A percentile compares a stretch with the other conserved stretches of the same genome.
Conservation (phyloP, 495 filamentous ascomycete genomes). For the Aspergillus nanangensis region DNA sequence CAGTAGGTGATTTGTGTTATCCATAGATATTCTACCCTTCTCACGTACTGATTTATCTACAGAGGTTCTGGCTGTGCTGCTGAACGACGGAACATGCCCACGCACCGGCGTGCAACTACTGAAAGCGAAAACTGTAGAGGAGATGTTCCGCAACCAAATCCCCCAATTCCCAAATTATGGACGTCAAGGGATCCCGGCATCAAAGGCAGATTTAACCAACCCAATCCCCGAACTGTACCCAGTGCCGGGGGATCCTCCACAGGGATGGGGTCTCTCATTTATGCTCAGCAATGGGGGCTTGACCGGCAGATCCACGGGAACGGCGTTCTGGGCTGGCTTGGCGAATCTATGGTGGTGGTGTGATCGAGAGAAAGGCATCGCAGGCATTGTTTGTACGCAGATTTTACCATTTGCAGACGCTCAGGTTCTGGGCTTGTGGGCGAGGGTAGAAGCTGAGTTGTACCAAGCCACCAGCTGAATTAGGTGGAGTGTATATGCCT, state of each 20-base stretch:
- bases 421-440: too few species aligned
- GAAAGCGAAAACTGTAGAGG: slow-evolving; percentile 39
- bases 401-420: slow-evolving; percentile 54
- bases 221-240: slow-evolving; percentile 47
- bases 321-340: slow-evolving; percentile 54
- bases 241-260: slow-evolving; percentile 40
- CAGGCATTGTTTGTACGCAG: slow-evolving; percentile 52
- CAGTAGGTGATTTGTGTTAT: slow-evolving; percentile 33
- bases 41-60: not conserved
- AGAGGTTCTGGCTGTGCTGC: slow-evolving; percentile 39
- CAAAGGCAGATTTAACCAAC: slow-evolving; percentile 50
- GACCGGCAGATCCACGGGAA: slow-evolving; percentile 46
- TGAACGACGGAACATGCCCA: slow-evolving; percentile 47
- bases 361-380: slow-evolving; percentile 55
- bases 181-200: slow-evolving; percentile 34
- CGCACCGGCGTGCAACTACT: slow-evolving; percentile 44
- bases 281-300: slow-evolving; percentile 36
- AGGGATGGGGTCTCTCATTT: slow-evolving; percentile 59
- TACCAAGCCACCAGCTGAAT: too few species aligned
- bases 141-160: slow-evolving; percentile 61
- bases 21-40: not conserved
- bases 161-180: slow-evolving; percentile 47
- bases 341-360: slow-evolving; percentile 59
- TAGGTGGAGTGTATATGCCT: too few species aligned
- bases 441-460: too few species aligned